Evolutionary conservation across 257 asterid species (phyloP), one percentile per base, ranked within the genome.

Genomic region (Orobanche coerulescens): DNA sequence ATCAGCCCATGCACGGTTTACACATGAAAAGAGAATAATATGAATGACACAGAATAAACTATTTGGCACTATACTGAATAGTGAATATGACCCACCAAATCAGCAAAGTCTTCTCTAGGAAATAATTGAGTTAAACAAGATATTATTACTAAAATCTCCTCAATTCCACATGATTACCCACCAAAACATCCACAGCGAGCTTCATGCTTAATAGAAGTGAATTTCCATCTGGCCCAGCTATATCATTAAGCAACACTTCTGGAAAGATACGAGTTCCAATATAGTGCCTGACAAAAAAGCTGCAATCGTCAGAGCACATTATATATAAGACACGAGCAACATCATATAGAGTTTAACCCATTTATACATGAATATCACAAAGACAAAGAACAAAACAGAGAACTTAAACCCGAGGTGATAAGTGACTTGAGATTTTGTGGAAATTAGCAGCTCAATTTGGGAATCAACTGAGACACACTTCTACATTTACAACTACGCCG

Each of bases 181-280:
- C 98, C 95, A 92, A 76, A 65, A 92, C 96, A 81, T 92, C 98
- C 39, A 92, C 95, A 20, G 98, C 84, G 61, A 92, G 98, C 79
- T 92, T 92, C 92, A 92, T 73, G 79, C 98, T 92, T 62, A 92
- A 73, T 59, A 88, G 88, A 75, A 88, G 79, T 54, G 95, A 76
- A 71, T 92, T 87, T 66, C 96, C 98, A 75, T 92, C 96, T 18
- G 96, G 96, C 56, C 98, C 98, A 65, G 98, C 95, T 64, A 92
- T 86, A 78, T 88, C 96, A 77, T 92, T 92, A 51, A 92, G 86
- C 81, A 92, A 76, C 50, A 92, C 98, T 48, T 89, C 95, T 19
- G 96, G 96, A 74, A 86, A 92, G 58, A 81, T 59, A 23, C 81
- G 75, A 34, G 90, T 75, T 33, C 98, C 98, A 69, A 86, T 46